Percentiles rank a stretch among this genome's conserved stretches.
Evolutionary conservation across 108 stramenopile species (phyloP).

Genomic region (Aureococcus anophagefferens): DNA sequence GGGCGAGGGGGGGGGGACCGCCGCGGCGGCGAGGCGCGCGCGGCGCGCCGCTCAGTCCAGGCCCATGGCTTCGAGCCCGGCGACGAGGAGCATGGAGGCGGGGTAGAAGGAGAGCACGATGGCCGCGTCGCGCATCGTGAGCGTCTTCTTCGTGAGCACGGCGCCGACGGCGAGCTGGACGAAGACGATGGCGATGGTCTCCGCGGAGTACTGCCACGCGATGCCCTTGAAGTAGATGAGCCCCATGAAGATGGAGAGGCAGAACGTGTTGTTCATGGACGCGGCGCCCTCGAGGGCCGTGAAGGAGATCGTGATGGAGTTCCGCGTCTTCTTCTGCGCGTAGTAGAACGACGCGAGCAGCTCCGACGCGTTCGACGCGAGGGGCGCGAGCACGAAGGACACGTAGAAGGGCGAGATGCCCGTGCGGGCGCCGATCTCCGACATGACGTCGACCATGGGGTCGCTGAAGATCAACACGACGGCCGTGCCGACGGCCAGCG

Average conservation of each 20-base stretch:
- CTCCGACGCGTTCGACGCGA: conserved; percentile 91
- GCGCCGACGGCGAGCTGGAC: conserved; percentile 69
- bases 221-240: conserved; percentile 76
- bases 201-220: conserved; percentile 92
- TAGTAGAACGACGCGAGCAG: conserved; percentile 83
- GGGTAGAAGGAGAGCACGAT: conserved; percentile 67
- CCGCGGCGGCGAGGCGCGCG: too few relatives aligned
- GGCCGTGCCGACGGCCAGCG: conserved; percentile 70
- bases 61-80: conserved; percentile 61
- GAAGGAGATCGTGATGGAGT: conserved; percentile 76
- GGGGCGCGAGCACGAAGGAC: conserved; percentile 86
- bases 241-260: conserved; percentile 84
- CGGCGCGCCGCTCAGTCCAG: too few relatives aligned
- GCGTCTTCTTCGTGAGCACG: conserved; percentile 39
- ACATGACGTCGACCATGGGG: conserved; percentile 93
- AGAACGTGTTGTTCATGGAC: conserved; percentile 95
- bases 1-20: too few relatives aligned
- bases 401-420: conserved; percentile 80
- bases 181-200: conserved; percentile 79
- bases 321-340: conserved; percentile 80
- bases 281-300: conserved; percentile 82
- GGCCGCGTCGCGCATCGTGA: conserved; percentile 34
- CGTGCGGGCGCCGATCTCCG: conserved; percentile 66
- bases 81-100: conserved; percentile 65
- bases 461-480: conserved; percentile 81